A percentile compares a stretch with the other conserved stretches of the same genome.
phyloP scores from a whole-genome alignment of 116 monocot genomes.

The Phalaenopsis hybrid region DNA sequence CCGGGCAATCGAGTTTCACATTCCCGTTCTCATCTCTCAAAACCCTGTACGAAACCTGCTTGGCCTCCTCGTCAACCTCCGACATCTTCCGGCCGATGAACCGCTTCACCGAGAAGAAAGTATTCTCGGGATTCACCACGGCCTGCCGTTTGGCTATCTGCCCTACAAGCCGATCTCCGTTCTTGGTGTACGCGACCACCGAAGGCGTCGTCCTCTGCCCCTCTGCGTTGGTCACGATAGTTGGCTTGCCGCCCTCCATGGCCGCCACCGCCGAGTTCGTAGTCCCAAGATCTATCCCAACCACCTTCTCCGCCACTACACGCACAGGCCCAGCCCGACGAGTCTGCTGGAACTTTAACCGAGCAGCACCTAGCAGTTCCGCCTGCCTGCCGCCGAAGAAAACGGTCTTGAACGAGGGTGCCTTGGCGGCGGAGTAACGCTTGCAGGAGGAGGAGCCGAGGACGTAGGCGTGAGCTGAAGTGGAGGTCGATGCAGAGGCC shows the following conservation, averaged over 20 bases:
- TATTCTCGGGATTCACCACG: slow-evolving; percentile 71
- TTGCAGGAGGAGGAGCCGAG: slow-evolving; percentile 17
- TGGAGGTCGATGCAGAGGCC: slow-evolving; percentile 12
- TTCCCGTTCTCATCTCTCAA: slow-evolving; percentile 53
- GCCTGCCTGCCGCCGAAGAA: slow-evolving; percentile 20
- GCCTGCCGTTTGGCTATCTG: slow-evolving; percentile 74
- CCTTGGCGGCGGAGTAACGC: background rate
- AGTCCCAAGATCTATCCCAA: slow-evolving; percentile 64
- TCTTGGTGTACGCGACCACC: slow-evolving; percentile 67
- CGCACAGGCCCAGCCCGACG: slow-evolving; percentile 15
- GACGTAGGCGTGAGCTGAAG: slow-evolving; percentile 19
- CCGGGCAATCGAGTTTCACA: slow-evolving; percentile 61
- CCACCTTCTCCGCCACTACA: slow-evolving; percentile 57
- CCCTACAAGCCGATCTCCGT: slow-evolving; percentile 53
- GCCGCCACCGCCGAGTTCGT: slow-evolving; percentile 67
- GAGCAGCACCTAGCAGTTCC: background rate
- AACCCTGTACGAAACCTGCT: slow-evolving; percentile 60
- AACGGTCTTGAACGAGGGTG: slow-evolving; percentile 22
- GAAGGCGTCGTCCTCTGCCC: slow-evolving; percentile 71
- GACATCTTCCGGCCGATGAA: slow-evolving; percentile 74
- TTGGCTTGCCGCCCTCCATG: slow-evolving; percentile 74
- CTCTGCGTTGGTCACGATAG: slow-evolving; percentile 63
- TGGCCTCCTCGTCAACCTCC: slow-evolving; percentile 63
- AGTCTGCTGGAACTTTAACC: background rate
- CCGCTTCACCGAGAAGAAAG: slow-evolving; percentile 60